phyloP scores from a whole-genome alignment of 192 early-diverging fungal species.

The Backusella tarrabulga region DNA sequence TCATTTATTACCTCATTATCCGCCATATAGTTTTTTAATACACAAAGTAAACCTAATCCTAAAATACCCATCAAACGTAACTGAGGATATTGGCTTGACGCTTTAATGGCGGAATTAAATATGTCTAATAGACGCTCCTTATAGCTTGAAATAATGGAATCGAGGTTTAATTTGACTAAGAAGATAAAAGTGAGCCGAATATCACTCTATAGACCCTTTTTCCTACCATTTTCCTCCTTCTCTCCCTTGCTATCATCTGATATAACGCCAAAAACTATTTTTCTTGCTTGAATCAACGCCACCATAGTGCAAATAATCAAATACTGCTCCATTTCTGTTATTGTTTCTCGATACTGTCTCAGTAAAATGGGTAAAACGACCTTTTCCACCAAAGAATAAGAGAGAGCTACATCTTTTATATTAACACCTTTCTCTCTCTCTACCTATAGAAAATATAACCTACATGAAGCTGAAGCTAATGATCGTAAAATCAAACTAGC shows the following conservation, averaged over 20 bases:
- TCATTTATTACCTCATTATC: conserved; percentile 47
- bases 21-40: conserved; percentile 55
- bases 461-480: conserved; percentile 60
- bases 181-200: neutral
- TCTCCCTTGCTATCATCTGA: neutral
- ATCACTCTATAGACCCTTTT: neutral
- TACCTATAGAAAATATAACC: neutral
- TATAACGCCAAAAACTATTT: neutral
- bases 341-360: conserved; percentile 54
- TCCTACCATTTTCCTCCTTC: neutral
- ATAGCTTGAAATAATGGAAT: conserved; percentile 61
- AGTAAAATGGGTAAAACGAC: conserved; percentile 63
- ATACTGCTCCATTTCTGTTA: conserved; percentile 36
- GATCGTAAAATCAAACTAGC: conserved; percentile 64
- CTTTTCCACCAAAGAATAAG: conserved; percentile 53
- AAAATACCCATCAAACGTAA: conserved; percentile 69
- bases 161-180: conserved; percentile 49
- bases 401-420: conserved; percentile 46
- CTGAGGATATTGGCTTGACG: conserved; percentile 72
- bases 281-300: conserved; percentile 10
- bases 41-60: conserved; percentile 64
- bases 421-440: neutral
- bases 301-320: conserved; percentile 12
- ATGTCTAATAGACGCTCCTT: conserved; percentile 75
- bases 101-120: conserved; percentile 62